These are phyloP conservation scores for Aspergillus aculeatus DNA, from an alignment of 2,329 filamentous ascomycete genomes.

Conservation along the genomic window DNA sequence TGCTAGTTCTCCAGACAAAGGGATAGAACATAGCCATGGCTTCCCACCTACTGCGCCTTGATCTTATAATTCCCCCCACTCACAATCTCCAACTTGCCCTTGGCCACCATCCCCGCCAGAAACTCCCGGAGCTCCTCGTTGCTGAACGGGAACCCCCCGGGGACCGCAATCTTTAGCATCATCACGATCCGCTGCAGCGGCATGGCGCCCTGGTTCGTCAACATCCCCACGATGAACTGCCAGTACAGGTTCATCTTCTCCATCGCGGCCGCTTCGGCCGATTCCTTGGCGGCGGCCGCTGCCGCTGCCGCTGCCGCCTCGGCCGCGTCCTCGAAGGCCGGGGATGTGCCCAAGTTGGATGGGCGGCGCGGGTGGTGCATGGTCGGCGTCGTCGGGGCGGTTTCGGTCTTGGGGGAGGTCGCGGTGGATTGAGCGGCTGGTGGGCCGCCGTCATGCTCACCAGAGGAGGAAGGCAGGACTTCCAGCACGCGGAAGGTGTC, in stretches of 20 bases:
- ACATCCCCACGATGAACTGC: constrained; percentile 91
- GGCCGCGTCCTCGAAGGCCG: constrained; percentile 14
- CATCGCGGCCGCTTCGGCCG: constrained; percentile 58
- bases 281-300: constrained; percentile 43
- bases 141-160: constrained; percentile 84
- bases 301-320: constrained; percentile 32
- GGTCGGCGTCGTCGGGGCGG: background rate
- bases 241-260: constrained; percentile 76
- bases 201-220: constrained; percentile 89
- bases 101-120: constrained; percentile 72
- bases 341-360: background rate
- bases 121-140: constrained; percentile 85
- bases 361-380: background rate
- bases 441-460: constrained; percentile 26
- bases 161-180: constrained; percentile 92
- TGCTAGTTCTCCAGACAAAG: too few relatives aligned
- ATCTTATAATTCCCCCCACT: constrained; percentile 67
- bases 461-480: constrained; percentile 37
- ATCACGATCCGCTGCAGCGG: constrained; percentile 76
- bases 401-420: background rate
- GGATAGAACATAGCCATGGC: too few relatives aligned
- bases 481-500: constrained; percentile 60
- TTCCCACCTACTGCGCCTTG: constrained; percentile 19
- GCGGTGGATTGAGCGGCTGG: background rate
- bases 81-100: constrained; percentile 66